Evolutionary conservation across 2,329 filamentous ascomycete genomes (phyloP).

Genomic region (Scorias spongiosa): DNA sequence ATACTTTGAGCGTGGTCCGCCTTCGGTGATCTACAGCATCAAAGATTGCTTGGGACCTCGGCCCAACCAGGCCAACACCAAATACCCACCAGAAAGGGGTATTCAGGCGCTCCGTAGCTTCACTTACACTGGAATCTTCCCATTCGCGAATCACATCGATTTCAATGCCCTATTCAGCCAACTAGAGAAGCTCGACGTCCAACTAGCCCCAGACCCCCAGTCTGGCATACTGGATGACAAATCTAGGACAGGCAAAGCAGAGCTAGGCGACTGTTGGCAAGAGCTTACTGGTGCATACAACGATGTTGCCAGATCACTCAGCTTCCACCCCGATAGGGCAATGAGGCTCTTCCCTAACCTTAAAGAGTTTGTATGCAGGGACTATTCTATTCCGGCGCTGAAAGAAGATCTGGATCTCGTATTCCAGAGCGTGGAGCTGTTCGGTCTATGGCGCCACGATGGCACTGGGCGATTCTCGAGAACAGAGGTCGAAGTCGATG

Average conservation of each 20-base stretch:
- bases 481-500: background rate
- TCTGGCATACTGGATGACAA: conserved; percentile 24
- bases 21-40: conserved; percentile 16
- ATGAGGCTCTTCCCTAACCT: conserved; percentile 4
- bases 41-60: conserved; percentile 9
- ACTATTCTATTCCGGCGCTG: conserved; percentile 10
- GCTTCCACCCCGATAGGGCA: background rate
- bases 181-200: conserved; percentile 20
- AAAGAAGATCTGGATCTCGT: conserved; percentile 5
- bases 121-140: conserved; percentile 21
- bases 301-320: conserved; percentile 4
- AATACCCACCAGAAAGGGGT: conserved; percentile 3
- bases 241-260: conserved; percentile 25
- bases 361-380: conserved; percentile 13
- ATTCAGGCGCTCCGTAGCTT: conserved; percentile 16
- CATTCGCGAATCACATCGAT: conserved; percentile 15
- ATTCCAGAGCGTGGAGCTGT: background rate
- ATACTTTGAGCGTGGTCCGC: conserved; percentile 48
- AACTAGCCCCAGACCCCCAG: conserved; percentile 27
- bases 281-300: conserved; percentile 15
- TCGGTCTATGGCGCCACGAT: background rate
- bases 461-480: background rate
- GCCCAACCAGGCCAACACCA: background rate
- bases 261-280: conserved; percentile 25
- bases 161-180: conserved; percentile 12